phyloP scores from a whole-genome alignment of 2,329 filamentous ascomycete genomes.

The Waltergamsia citrina region DNA sequence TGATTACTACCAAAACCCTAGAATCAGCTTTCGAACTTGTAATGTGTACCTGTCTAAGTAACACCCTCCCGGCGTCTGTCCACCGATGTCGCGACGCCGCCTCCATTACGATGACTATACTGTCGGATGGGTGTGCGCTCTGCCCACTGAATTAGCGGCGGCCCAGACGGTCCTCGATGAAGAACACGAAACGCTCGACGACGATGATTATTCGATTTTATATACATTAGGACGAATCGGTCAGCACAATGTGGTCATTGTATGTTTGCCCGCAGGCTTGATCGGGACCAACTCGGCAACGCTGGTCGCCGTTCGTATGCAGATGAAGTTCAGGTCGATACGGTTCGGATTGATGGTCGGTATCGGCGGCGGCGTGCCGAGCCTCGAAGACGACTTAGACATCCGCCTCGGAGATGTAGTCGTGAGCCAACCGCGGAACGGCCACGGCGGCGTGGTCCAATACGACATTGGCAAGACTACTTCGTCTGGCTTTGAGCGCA shows the following conservation, averaged over 20 bases:
- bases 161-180: slow-evolving; percentile 12
- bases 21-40: too few relatives aligned
- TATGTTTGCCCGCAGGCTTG: slow-evolving; percentile 17
- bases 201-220: too few relatives aligned
- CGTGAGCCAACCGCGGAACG: slow-evolving; percentile 8
- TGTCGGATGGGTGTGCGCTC: slow-evolving; percentile 13
- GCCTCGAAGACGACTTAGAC: slow-evolving; percentile 1
- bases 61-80: too few relatives aligned
- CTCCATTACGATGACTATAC: too few relatives aligned
- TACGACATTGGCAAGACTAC: slow-evolving; percentile 5
- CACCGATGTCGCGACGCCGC: too few relatives aligned
- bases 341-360: slow-evolving; percentile 10
- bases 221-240: slow-evolving; percentile 9
- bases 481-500: slow-evolving; percentile 1
- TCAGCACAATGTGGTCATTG: slow-evolving; percentile 19
- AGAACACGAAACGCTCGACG: too few relatives aligned
- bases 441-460: slow-evolving; percentile 6
- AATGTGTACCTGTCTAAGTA: too few relatives aligned
- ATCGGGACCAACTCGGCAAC: slow-evolving; percentile 18
- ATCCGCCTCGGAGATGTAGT: slow-evolving; percentile 12
- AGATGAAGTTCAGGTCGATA: slow-evolving; percentile 18
- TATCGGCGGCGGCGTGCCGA: slow-evolving; percentile 10
- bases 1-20: too few relatives aligned
- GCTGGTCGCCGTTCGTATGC: slow-evolving; percentile 18
- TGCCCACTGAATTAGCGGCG: slow-evolving; percentile 10